Base-by-base conservation (phyloP, 208 protist genomes). In the Jaenimonas drosophilae region DNA sequence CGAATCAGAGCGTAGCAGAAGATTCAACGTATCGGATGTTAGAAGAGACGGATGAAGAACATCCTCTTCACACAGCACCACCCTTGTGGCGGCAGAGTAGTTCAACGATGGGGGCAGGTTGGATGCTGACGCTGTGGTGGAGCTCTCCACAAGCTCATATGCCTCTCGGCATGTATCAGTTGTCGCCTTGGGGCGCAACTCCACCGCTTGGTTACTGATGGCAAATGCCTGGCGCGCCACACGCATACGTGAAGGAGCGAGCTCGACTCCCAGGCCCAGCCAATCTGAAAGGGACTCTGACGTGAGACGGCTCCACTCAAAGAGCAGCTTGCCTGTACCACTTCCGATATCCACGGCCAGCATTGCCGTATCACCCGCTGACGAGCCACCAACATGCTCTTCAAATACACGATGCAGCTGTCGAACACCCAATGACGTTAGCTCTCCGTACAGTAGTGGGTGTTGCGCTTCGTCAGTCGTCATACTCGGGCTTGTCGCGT, bases 241-340 rank as follows among this genome's bases (percentile, higher is more conserved):
- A 23, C 45, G 44, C 59, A 87, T 76, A 38, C 77, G 77, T 6
- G 77, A 76, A 3, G 77, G 77, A 11, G 62, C 62, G 20, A 87
- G 4, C 58, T 87, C 77, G 5, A 87, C 48, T 2, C 77, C 77
- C 3, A 87, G 48, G 12, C 70, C 65, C 7, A 77, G 48, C 67
- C 70, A 81, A 14, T 64, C 54, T 17, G 23, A 56, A 41, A 66
- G 14, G 14, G 61, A 44, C 34, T 47, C 62, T 26, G 59, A 19
- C 4, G 64, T 62, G 21, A 87, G 58, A 16, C 68, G 54, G 12
- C 56, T 59, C 77, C 72, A 87, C 64, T 88, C 73, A 34, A 79
- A 88, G 24, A 88, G 54, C n/a, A 83, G 32, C 33, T 77, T 80
- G n/a, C 78, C 78, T 4, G 64, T 80, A 16, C 78, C 78, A 54